A percentile compares a stretch with the other conserved stretches of the same genome.
These are phyloP conservation scores for Penicillium concentricum DNA, from an alignment of 2,329 filamentous ascomycete species.

Conservation along the genomic window DNA sequence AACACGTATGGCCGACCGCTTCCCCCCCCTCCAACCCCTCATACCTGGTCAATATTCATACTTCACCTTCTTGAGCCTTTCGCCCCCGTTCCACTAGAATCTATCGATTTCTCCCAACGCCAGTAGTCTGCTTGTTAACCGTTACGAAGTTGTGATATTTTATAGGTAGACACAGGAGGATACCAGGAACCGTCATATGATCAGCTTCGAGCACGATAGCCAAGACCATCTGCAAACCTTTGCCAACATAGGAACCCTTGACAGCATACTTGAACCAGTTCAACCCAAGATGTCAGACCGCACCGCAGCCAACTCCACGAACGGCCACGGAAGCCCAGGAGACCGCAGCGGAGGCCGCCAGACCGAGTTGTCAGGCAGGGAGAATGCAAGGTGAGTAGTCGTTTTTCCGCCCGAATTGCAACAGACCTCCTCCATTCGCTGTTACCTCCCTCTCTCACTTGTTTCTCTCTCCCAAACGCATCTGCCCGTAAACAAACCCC, in stretches of 20 bases:
- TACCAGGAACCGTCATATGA: background rate
- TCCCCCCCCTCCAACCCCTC: background rate
- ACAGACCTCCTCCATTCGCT: background rate
- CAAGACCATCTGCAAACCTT: background rate
- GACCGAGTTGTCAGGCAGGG: background rate
- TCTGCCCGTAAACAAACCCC: background rate
- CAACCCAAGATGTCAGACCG: background rate
- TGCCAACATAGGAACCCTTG: background rate
- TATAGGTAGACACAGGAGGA: background rate
- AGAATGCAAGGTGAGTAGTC: background rate
- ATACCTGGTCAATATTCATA: background rate
- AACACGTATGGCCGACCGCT: constrained; percentile 11
- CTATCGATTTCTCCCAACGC: background rate
- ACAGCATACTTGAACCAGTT: background rate
- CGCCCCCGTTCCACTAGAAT: background rate
- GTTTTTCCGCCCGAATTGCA: background rate
- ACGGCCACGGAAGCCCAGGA: background rate
- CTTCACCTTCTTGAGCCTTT: background rate
- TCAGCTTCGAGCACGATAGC: background rate
- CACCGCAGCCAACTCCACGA: background rate
- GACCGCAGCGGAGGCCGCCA: background rate
- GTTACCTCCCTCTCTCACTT: background rate
- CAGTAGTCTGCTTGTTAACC: background rate
- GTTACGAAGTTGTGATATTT: background rate
- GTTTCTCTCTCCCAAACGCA: background rate